A percentile compares a stretch with the other conserved stretches of the same genome.
These are phyloP conservation scores for Agarophyton chilense DNA, from an alignment of 23 red algal genomes.

Conservation along the genomic window DNA sequence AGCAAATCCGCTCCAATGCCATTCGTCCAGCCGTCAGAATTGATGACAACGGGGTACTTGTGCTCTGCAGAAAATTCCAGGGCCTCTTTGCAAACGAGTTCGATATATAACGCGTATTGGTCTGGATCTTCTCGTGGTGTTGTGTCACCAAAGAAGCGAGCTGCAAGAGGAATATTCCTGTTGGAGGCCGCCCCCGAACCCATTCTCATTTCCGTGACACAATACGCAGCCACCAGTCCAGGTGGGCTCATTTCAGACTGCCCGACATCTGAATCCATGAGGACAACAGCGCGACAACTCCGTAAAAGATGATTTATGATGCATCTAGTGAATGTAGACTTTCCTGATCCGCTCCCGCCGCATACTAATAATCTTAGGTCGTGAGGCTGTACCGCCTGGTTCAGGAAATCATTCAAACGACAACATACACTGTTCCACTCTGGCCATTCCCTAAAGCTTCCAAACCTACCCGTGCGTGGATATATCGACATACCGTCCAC, in stretches of 20 bases:
- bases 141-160: slow-evolving; percentile 32
- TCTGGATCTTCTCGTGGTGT: slow-evolving; percentile 27
- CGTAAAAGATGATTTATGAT: slow-evolving; percentile 15
- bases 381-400: neutral
- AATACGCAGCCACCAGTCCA: slow-evolving; percentile 22
- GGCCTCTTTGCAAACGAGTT: neutral
- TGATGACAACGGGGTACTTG: slow-evolving; percentile 2
- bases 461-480: neutral
- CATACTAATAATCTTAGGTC: slow-evolving; percentile 14
- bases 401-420: neutral
- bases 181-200: slow-evolving; percentile 19
- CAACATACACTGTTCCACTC: neutral
- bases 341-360: slow-evolving; percentile 22
- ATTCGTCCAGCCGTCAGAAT: slow-evolving; percentile 34
- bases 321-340: slow-evolving; percentile 38
- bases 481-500: slow-evolving; percentile 5
- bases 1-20: slow-evolving; percentile 24
- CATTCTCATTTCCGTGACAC: neutral
- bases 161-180: neutral
- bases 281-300: neutral
- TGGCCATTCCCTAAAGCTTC: slow-evolving; percentile 4
- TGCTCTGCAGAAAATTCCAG: neutral
- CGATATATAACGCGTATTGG: slow-evolving; percentile 4
- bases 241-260: slow-evolving; percentile 38
- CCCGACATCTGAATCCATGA: slow-evolving; percentile 33